These are phyloP conservation scores for Metschnikowia amazonensis DNA, from an alignment of 805 yeast genomes.

Conservation along the genomic window DNA sequence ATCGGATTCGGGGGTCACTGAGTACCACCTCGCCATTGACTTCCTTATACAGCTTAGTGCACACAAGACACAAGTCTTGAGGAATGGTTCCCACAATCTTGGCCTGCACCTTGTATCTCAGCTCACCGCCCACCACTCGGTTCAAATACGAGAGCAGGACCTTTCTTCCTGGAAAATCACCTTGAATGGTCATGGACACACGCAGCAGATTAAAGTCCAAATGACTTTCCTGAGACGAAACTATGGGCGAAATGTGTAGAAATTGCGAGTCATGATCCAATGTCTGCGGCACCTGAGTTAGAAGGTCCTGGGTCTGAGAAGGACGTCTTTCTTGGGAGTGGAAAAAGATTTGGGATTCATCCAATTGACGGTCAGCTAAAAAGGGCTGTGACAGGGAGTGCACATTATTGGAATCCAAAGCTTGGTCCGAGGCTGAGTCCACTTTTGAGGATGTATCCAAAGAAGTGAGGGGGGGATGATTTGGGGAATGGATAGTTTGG, in stretches of 20 bases:
- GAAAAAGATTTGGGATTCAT: not conserved
- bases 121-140: not conserved
- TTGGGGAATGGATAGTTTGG: too few relatives aligned
- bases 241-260: not conserved
- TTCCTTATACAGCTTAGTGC: constrained; percentile 25
- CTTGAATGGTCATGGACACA: not conserved
- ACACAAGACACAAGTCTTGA: constrained; percentile 22
- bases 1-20: constrained; percentile 25
- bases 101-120: constrained; percentile 19
- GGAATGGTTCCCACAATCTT: constrained; percentile 26
- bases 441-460: constrained; percentile 2
- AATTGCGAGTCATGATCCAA: constrained; percentile 1
- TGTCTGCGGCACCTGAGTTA: constrained; percentile 10
- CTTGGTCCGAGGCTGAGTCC: not conserved
- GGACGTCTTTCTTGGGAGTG: not conserved
- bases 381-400: not conserved
- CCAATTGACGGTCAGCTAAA: not conserved
- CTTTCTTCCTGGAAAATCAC: not conserved
- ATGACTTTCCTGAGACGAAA: constrained; percentile 4
- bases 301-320: constrained; percentile 8
- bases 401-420: not conserved
- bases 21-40: constrained; percentile 6
- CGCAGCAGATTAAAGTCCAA: not conserved
- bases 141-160: constrained; percentile 6
- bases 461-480: too few relatives aligned